Evolutionary conservation across 1,284 basidiomycete genomes (phyloP).

Genomic region (Ustilago loliicola): DNA sequence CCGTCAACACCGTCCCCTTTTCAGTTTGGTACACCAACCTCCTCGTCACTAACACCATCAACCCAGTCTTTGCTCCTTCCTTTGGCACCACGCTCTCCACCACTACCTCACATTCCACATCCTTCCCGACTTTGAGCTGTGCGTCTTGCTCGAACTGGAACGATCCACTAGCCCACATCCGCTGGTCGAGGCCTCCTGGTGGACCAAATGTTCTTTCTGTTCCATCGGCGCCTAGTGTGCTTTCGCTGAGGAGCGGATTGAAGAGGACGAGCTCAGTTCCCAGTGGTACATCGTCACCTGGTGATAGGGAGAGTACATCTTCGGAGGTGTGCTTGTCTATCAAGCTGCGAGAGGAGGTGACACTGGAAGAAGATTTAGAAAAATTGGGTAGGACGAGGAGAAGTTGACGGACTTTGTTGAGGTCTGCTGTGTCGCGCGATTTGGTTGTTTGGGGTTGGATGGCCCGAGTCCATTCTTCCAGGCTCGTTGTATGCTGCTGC

Average conservation of each 20-base stretch:
- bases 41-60: conserved; percentile 47
- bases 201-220: conserved; percentile 46
- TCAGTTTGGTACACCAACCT: conserved; percentile 26
- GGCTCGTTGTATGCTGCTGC: conserved; percentile 7
- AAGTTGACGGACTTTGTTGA: conserved; percentile 48
- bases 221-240: conserved; percentile 26
- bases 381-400: conserved; percentile 40
- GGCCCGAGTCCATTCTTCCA: conserved; percentile 31
- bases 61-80: conserved; percentile 41
- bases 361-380: background rate
- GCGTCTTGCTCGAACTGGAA: conserved; percentile 35
- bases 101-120: conserved; percentile 25
- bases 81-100: conserved; percentile 43
- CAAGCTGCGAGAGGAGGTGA: conserved; percentile 12
- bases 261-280: conserved; percentile 46
- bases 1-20: conserved; percentile 28
- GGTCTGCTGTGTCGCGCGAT: conserved; percentile 43
- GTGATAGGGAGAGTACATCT: conserved; percentile 7
- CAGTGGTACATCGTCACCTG: conserved; percentile 20
- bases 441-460: conserved; percentile 19
- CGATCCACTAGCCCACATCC: conserved; percentile 54
- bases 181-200: conserved; percentile 44
- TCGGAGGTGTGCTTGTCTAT: conserved; percentile 30
- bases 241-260: conserved; percentile 45
- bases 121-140: conserved; percentile 29